Evolutionary conservation across 1,284 basidiomycete species (phyloP), one percentile per base, ranked within the genome.

Genomic region (Caloboletus firmus): DNA sequence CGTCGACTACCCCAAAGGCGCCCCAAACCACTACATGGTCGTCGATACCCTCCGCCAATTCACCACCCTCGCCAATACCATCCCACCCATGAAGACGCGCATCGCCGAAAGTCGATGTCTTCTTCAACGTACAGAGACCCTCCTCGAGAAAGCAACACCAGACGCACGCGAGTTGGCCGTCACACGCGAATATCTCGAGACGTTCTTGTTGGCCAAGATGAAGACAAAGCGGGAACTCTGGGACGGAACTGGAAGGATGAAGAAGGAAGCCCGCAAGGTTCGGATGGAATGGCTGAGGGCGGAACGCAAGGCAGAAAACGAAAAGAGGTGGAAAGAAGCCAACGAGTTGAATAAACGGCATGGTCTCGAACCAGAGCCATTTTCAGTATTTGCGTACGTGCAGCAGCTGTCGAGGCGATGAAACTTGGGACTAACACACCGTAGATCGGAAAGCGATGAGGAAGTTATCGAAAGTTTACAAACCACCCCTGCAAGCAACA

Each of bases 231-330:
- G 45, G 8, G 66, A 71, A 13, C 52, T 71, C 10, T 71, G 59
- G 64, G 69, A 67, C 28, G 69, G 69, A 44, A 67, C 70, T 35
- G 72, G 64, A 7, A 59, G 35, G 50, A 66, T 74, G 61, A 62
- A 62, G 41, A 72, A 72, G 56, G 53, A 55, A 40, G 45, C 54
- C 26, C 66, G 67, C 51, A 75, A 72, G 56, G 45, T 66, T 17
- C 67, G 74, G 55, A 68, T 71, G 54, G 69, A 67, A 49, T 73
- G 65, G 68, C 60, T 69, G 44, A 67, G 70, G 53, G 61, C 62
- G 5, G 64, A 60, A 52, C 61, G 67, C 49, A 70, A 51, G 47
- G 56, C 50, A 22, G 57, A 49, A 20, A 58, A 39, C 18, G 51
- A 60, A 31, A 59, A 49, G 49, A 59, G 20, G 26, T 70, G 66